Percentiles rank a stretch among this genome's conserved stretches.
Evolutionary conservation across 208 protist species (phyloP).

Genomic region (Leptomonas pyrrhocoris): DNA sequence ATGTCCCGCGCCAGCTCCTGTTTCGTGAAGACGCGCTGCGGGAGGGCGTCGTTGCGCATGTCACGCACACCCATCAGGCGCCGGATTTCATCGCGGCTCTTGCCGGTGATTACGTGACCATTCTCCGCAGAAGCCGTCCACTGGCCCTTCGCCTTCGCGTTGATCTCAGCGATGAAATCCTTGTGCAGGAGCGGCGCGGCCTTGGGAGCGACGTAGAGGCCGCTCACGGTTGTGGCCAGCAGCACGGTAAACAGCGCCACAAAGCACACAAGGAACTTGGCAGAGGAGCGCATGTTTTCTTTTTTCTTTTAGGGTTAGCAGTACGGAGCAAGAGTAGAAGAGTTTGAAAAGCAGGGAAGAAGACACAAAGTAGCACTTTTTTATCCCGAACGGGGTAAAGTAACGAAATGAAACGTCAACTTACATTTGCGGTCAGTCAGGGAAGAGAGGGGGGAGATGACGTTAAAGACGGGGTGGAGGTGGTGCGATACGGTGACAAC

Average conservation of each 20-base stretch:
- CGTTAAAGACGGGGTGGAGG: too few species aligned
- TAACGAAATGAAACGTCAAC: too few species aligned
- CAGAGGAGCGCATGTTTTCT: slow-evolving; percentile 11
- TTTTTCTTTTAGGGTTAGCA: not conserved
- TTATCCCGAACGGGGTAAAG: too few species aligned
- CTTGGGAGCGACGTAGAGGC: slow-evolving; percentile 24
- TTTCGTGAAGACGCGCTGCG: slow-evolving; percentile 47
- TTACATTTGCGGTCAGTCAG: too few species aligned
- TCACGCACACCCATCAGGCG: slow-evolving; percentile 51
- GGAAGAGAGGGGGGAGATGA: too few species aligned
- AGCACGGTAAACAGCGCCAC: slow-evolving; percentile 30
- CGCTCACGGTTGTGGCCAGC: slow-evolving; percentile 29
- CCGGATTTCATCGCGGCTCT: too few species aligned
- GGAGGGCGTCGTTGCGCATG: slow-evolving; percentile 34
- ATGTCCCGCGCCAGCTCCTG: slow-evolving; percentile 45
- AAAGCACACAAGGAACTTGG: slow-evolving; percentile 24
- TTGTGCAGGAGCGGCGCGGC: slow-evolving; percentile 28
- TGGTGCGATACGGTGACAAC: not conserved
- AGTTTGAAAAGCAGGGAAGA: not conserved
- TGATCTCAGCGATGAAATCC: too few species aligned
- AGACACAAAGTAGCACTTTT: slow-evolving; percentile 1
- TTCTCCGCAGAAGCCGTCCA: slow-evolving; percentile 62
- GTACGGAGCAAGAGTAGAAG: slow-evolving; percentile 2
- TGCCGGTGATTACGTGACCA: slow-evolving; percentile 37
- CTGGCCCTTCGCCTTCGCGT: slow-evolving; percentile 48